Percentiles rank a stretch among this genome's conserved stretches.
These are phyloP conservation scores for Aspergillus vadensis DNA, from an alignment of 2,329 filamentous ascomycete genomes.

Conservation along the genomic window DNA sequence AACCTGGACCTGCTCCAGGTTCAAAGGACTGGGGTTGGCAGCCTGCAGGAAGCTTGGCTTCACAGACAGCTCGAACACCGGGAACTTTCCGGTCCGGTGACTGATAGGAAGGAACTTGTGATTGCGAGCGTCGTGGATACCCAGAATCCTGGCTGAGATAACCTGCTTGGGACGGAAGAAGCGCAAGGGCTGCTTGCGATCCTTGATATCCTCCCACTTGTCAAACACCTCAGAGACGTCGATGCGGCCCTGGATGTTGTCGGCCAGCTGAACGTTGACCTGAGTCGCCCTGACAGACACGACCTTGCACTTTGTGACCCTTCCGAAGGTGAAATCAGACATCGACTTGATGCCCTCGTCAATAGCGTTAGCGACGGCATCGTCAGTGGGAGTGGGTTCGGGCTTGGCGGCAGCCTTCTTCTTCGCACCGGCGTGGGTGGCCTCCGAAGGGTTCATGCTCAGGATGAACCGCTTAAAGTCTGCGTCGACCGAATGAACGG, in stretches of 20 bases:
- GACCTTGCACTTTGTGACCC: constrained; percentile 73
- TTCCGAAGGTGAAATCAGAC: constrained; percentile 75
- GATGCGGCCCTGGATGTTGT: constrained; percentile 88
- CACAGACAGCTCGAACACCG: constrained; percentile 82
- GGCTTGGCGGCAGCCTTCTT: constrained; percentile 32
- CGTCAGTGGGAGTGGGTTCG: constrained; percentile 42
- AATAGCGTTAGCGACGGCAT: constrained; percentile 57
- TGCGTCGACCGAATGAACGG: constrained; percentile 71
- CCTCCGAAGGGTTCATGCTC: constrained; percentile 55
- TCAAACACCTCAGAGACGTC: constrained; percentile 91
- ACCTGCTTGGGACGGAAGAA: constrained; percentile 72
- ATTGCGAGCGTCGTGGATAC: constrained; percentile 85
- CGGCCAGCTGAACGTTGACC: constrained; percentile 83
- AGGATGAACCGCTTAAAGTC: constrained; percentile 70
- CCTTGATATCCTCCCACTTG: constrained; percentile 79
- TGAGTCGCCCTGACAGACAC: constrained; percentile 88
- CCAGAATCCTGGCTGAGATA: constrained; percentile 75
- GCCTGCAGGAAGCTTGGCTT: constrained; percentile 64
- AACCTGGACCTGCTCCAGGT: constrained; percentile 70
- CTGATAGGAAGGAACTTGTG: constrained; percentile 90
- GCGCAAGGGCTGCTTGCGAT: constrained; percentile 77
- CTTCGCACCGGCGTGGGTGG: constrained; percentile 53
- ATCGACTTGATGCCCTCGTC: constrained; percentile 65
- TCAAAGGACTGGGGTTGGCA: constrained; percentile 64
- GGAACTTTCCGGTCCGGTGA: constrained; percentile 75